phyloP scores from a whole-genome alignment of 768 basidiomycete species.

The Thelephora ganbajun region DNA sequence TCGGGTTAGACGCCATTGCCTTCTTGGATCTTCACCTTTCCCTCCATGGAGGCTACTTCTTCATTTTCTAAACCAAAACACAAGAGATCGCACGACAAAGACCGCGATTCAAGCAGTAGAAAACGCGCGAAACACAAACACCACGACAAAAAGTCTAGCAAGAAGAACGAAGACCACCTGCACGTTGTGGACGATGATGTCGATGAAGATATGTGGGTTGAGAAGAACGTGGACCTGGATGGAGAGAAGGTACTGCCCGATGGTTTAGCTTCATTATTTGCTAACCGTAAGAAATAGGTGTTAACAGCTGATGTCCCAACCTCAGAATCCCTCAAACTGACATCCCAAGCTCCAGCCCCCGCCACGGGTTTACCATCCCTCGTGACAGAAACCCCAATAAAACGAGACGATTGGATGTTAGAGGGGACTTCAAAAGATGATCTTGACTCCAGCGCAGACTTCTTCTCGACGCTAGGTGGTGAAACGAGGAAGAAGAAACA shows the following conservation, averaged over 20 bases:
- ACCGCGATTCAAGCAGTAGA: conserved; percentile 31
- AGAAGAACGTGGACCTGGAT: conserved; percentile 74
- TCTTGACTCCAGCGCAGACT: conserved; percentile 45
- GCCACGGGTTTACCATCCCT: conserved; percentile 14
- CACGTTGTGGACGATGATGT: conserved; percentile 57
- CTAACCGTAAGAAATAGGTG: conserved; percentile 23
- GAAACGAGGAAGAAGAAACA: conserved; percentile 56
- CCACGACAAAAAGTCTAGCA: conserved; percentile 18
- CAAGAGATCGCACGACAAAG: conserved; percentile 22
- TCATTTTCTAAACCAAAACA: conserved; percentile 14
- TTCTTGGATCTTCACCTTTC: too few relatives aligned
- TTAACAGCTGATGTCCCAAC: conserved; percentile 68
- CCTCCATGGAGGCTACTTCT: too few relatives aligned
- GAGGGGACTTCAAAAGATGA: conserved; percentile 30
- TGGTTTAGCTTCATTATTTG: conserved; percentile 15
- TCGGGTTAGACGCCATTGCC: too few relatives aligned
- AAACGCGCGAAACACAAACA: conserved; percentile 39
- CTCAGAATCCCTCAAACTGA: conserved; percentile 53
- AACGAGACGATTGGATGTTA: conserved; percentile 89
- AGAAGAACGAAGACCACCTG: conserved; percentile 27
- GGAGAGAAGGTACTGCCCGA: conserved; percentile 42
- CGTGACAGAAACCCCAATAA: conserved; percentile 27
- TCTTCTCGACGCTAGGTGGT: conserved; percentile 79
- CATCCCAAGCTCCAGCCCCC: conserved; percentile 35
- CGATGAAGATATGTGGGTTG: conserved; percentile 71